Percentiles rank a stretch among this genome's conserved stretches.
These are phyloP conservation scores for Hirsutella rhossiliensis DNA, from an alignment of 2,329 filamentous ascomycete species.

Conservation along the genomic window DNA sequence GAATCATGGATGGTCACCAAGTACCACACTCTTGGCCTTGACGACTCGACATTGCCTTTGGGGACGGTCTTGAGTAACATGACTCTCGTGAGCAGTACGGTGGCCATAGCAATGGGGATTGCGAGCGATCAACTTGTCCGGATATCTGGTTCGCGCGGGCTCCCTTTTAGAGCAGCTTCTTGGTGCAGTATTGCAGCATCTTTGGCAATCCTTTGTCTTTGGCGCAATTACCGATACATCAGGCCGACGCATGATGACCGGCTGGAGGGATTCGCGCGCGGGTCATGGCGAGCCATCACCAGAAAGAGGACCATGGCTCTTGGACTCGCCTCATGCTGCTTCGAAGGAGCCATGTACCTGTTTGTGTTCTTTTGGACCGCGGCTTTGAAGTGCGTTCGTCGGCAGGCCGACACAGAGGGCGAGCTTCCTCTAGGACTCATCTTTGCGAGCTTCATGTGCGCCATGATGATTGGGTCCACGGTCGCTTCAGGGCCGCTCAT, in stretches of 20 bases:
- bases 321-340: conserved; percentile 39
- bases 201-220: background rate
- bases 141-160: conserved; percentile 32
- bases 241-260: background rate
- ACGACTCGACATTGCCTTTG: conserved; percentile 27
- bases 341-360: conserved; percentile 50
- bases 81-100: conserved; percentile 39
- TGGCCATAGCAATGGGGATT: conserved; percentile 42
- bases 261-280: background rate
- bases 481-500: background rate
- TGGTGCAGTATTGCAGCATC: background rate
- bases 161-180: conserved; percentile 28
- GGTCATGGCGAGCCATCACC: conserved; percentile 1
- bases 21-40: conserved; percentile 33
- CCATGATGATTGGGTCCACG: conserved; percentile 43
- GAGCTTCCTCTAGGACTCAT: conserved; percentile 33
- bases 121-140: conserved; percentile 38
- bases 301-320: conserved; percentile 31
- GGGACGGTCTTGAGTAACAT: conserved; percentile 39
- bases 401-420: conserved; percentile 13
- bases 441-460: conserved; percentile 44
- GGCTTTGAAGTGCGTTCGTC: conserved; percentile 32
- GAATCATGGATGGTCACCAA: conserved; percentile 50
- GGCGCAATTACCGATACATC: conserved; percentile 3
- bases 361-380: conserved; percentile 53